phyloP scores from a whole-genome alignment of 306 rosid genomes.

The Styphnolobium japonicum region DNA sequence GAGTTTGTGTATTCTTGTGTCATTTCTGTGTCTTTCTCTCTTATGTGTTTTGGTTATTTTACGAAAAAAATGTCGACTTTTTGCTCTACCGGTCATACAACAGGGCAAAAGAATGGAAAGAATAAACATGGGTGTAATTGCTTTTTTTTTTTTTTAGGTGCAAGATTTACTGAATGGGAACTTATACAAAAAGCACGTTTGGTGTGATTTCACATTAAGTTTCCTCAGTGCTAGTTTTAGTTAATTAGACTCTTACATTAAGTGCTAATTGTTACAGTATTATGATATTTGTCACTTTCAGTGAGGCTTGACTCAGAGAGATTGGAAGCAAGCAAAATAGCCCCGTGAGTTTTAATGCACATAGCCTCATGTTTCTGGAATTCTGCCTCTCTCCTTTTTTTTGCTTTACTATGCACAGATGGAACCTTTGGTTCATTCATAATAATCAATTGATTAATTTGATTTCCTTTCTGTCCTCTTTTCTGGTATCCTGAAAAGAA shows the following conservation, averaged over 20 bases:
- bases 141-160: neutral
- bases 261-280: slow-evolving; percentile 1
- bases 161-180: neutral
- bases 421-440: neutral
- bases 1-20: neutral
- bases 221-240: neutral
- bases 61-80: neutral
- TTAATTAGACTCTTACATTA: neutral
- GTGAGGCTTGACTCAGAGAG: slow-evolving; percentile 6
- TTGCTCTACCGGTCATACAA: neutral
- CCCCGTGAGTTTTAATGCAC: slow-evolving; percentile 9
- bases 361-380: neutral
- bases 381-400: neutral
- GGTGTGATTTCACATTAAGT: neutral
- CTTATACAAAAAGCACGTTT: neutral
- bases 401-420: neutral
- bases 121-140: neutral
- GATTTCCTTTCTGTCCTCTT: neutral
- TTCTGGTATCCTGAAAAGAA: neutral
- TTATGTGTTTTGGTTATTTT: slow-evolving; percentile 20
- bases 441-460: slow-evolving; percentile 2
- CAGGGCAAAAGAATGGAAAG: neutral
- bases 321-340: neutral
- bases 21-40: neutral
- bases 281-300: slow-evolving; percentile 5